These are phyloP conservation scores for Collybiopsis luxurians DNA, from an alignment of 768 basidiomycete species.

Conservation along the genomic window DNA sequence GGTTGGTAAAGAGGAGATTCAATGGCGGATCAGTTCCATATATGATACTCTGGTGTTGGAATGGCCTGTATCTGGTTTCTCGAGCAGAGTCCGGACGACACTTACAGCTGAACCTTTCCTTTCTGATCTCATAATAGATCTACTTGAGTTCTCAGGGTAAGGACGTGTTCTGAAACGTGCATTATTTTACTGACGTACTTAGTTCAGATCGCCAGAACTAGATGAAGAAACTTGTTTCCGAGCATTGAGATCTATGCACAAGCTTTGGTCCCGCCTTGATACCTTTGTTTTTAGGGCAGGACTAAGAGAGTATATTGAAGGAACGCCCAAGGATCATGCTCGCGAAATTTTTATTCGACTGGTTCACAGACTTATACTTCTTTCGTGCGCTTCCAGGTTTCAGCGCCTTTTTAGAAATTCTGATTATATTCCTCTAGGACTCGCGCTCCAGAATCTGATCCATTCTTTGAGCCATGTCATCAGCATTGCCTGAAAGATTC, in stretches of 20 bases:
- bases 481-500: too few species aligned
- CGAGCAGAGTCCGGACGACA: neutral
- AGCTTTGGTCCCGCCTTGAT: neutral
- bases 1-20: neutral
- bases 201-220: neutral
- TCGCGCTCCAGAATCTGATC: too few species aligned
- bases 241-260: neutral
- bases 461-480: too few species aligned
- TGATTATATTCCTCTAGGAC: too few species aligned
- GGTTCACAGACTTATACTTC: neutral
- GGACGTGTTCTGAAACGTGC: neutral
- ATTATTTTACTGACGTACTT: too few species aligned
- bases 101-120: neutral
- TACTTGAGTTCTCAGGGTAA: slow-evolving; percentile 2
- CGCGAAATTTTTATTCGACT: neutral
- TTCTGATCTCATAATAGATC: neutral
- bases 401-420: neutral
- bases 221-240: neutral
- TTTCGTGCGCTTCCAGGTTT: too few species aligned
- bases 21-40: slow-evolving; percentile 1
- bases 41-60: neutral
- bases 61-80: neutral
- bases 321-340: neutral
- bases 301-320: neutral
- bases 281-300: neutral